Evolutionary conservation across 768 basidiomycete genomes (phyloP), one percentile per base, ranked within the genome.

Genomic region (Tulasnella calospora): DNA sequence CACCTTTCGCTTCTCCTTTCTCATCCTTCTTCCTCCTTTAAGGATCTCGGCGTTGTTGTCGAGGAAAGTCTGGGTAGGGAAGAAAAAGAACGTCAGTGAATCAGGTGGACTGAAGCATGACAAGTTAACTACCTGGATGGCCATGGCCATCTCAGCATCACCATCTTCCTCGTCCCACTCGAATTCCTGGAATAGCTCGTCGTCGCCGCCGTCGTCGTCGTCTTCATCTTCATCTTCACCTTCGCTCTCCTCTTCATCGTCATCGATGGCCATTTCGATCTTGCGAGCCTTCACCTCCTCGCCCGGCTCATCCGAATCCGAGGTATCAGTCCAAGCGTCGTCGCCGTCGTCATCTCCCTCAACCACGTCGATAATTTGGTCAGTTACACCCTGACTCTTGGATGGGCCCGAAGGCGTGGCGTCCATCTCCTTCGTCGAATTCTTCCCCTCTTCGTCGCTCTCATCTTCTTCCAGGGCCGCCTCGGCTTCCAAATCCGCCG

Each of bases 401-500:
- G 82, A 82, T 0, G 77, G 78, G n/a, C 78, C 79, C 21, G 80
- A 82, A 33, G 71, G 30, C 79, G 81, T 83, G 19, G 89, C 80
- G 13, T 84, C 82, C 12, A 81, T 10, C 0, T 6, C n/a, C 21
- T n/a, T 21, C 23, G 51, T 86, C n/a, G 88, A 84, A n/a, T 3
- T n/a, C 79, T 91, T 85, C 0, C 83, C 82, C 78, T 90, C 90
- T 80, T 91, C 23, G 23, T 51, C 51, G 51, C 51, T 51, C 23
- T n/a, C 4, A 51, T 51, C 90, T 55, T 51, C 78, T 74, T 80
- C 82, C 82, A 91, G 88, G 80, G 83, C 83, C 77, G 86, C 86
- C 74, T 84, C 87, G 82, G 92, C 91, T 70, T 85, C 87, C 30
- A 93, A 81, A 83, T 94, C 92, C 81, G 90, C 91, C 84, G 90